phyloP scores from a whole-genome alignment of 176 grass and related monocot genomes.

The Rhynchospora breviuscula region DNA sequence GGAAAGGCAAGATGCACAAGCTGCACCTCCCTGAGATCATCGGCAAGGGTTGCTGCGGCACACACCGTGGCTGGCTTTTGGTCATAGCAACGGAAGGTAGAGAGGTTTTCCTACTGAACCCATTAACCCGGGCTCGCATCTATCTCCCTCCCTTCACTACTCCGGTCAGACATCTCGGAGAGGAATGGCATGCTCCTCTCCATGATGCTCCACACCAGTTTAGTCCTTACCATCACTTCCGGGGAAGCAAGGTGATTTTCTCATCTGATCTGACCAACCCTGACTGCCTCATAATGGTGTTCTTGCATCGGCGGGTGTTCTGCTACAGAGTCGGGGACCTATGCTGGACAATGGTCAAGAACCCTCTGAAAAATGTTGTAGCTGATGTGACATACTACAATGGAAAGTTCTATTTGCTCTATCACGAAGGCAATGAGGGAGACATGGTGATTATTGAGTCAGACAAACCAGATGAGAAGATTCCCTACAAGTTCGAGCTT shows the following conservation, averaged over 20 bases:
- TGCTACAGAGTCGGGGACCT: not conserved
- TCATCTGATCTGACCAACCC: not conserved
- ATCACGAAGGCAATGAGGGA: not conserved
- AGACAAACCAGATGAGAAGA: not conserved
- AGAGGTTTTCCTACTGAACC: too few relatives aligned
- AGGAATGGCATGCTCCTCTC: too few relatives aligned
- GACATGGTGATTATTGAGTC: not conserved
- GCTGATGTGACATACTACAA: not conserved
- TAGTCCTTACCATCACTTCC: too few relatives aligned
- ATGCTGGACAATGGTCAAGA: not conserved
- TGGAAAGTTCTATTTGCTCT: not conserved
- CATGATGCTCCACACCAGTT: too few relatives aligned
- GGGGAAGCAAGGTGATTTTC: not conserved
- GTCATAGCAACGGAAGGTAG: too few relatives aligned
- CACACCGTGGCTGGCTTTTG: too few relatives aligned
- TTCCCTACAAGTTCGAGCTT: not conserved
- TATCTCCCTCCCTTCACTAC: too few relatives aligned
- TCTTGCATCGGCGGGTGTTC: not conserved
- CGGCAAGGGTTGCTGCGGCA: too few relatives aligned
- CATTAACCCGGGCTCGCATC: too few relatives aligned
- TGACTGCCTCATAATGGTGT: not conserved
- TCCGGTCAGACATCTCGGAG: too few relatives aligned
- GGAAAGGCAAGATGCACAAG: too few relatives aligned
- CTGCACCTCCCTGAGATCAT: too few relatives aligned
- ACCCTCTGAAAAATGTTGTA: not conserved